Evolutionary conservation across 768 basidiomycete species (phyloP), one percentile per base, ranked within the genome.

Genomic region (Kwoniella heveanensis): DNA sequence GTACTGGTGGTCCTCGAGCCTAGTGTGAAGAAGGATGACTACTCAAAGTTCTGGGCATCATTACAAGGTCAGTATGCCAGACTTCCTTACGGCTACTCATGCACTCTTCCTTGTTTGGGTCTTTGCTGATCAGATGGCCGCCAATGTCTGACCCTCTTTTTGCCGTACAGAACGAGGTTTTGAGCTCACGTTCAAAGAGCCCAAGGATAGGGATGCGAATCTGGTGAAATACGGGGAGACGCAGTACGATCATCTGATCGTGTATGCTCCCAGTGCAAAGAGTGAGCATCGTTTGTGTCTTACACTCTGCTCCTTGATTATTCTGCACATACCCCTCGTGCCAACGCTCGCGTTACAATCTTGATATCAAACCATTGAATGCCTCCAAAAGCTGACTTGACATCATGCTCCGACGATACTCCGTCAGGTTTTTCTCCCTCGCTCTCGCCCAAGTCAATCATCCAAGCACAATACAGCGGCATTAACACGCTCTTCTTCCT

Each of bases 1-100:
- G 89, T 96, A 19, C 85, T 97, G 15, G 89, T 96, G 50, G 84
- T 95, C 15, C 83, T 95, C 32, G 92, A 97, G 77, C 85, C 87
- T 0, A 83, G 82, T 30, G 80, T 88, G n/a, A 83, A 86, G 72
- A 85, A 84, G 77, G 80, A 82, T 13, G 84, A 89, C 68, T 98
- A 89, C 79, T 88, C 89, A 10, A 81, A 88, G 72, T 95, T 96
- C 85, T 94, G 91, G 80, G 79, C 84, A 57, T 87, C 86, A 19
- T 82, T 98, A 53, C 83, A 85, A 83, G 85, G 93, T 94, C 58
- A 52, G 83, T 75, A 50, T 19, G 21, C 19, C 46, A 54, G 32
- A 32, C 32, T 6, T 32, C 32, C 13, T 5, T 17, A 10, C 39
- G 39, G 39, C 39, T 44, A 32, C 5, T 32, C 32, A 32, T n/a